These are phyloP conservation scores for Tetratostichococcus sp. DNA, from an alignment of 139 green algal genomes.

Conservation along the genomic window DNA sequence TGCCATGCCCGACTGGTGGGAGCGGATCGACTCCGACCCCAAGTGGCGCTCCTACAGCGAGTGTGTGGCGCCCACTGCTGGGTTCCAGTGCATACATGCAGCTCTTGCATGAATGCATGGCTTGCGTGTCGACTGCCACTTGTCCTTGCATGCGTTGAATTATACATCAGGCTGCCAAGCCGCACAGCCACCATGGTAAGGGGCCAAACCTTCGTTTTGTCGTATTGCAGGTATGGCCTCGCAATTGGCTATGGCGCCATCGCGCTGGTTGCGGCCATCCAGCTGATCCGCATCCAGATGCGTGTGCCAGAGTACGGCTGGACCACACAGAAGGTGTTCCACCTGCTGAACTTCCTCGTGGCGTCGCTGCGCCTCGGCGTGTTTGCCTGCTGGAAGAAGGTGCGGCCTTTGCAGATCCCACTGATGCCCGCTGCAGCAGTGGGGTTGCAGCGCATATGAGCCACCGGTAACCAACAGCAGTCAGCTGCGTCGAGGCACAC, in stretches of 20 bases:
- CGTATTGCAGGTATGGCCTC: conserved; percentile 4
- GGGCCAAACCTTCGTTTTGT: no score
- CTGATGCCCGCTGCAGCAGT: no score
- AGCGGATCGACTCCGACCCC: conserved; percentile 26
- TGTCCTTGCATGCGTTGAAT: no score
- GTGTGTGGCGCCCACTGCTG: not conserved
- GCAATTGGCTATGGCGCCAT: conserved; percentile 27
- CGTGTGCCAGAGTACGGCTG: conserved; percentile 96
- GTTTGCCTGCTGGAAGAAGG: conserved; percentile 65
- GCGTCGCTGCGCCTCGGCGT: conserved; percentile 64
- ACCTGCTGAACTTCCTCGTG: conserved; percentile 93
- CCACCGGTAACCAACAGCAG: no score
- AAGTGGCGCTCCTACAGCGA: conserved; percentile 19
- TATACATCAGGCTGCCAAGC: no score
- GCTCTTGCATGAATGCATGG: no score
- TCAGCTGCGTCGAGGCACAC: no score
- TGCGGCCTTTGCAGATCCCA: conserved; percentile 36
- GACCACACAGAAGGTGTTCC: conserved; percentile 99
- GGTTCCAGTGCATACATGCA: no score
- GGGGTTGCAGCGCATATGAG: no score
- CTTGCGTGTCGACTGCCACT: no score
- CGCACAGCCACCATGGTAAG: no score
- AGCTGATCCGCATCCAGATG: conserved; percentile 85
- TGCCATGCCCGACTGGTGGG: conserved; percentile 22
- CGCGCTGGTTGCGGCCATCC: conserved; percentile 43